phyloP scores from a whole-genome alignment of 176 grass and related monocot species.

The Dactylis glomerata region DNA sequence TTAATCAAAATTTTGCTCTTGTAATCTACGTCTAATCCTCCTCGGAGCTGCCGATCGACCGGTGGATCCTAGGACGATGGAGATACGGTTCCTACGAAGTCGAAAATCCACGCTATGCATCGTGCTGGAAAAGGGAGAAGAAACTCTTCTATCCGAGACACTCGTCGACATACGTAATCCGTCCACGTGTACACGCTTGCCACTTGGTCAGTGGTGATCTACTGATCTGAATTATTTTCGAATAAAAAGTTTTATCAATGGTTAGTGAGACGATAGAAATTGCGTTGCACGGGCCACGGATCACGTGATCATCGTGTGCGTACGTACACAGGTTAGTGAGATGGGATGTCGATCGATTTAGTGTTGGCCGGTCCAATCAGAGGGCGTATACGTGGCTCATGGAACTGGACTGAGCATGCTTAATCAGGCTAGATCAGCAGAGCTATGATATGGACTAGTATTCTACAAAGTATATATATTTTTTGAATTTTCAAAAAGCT shows the following conservation, averaged over 20 bases:
- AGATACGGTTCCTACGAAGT: conserved; percentile 28
- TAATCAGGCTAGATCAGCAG: background rate
- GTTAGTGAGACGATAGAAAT: background rate
- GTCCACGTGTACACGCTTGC: background rate
- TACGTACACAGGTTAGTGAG: too few relatives aligned
- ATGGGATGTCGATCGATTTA: background rate
- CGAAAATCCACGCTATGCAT: background rate
- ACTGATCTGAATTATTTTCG: background rate
- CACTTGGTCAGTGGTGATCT: background rate
- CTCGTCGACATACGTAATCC: background rate
- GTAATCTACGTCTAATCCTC: conserved; percentile 38
- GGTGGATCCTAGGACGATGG: conserved; percentile 32
- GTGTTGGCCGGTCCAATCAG: conserved; percentile 34
- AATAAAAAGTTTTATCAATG: background rate
- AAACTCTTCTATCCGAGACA: conserved; percentile 28
- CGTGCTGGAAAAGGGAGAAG: background rate
- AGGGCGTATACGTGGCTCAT: conserved; percentile 16
- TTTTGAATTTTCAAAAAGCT: too few relatives aligned
- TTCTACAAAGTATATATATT: too few relatives aligned
- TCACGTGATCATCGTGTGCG: background rate
- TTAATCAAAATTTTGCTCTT: background rate
- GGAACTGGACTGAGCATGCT: background rate
- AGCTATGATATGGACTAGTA: too few relatives aligned
- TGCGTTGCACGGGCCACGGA: background rate
- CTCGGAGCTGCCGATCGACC: conserved; percentile 28